Evolutionary conservation across 768 basidiomycete genomes (phyloP), one percentile per base, ranked within the genome.

Genomic region (Russula brevipes): DNA sequence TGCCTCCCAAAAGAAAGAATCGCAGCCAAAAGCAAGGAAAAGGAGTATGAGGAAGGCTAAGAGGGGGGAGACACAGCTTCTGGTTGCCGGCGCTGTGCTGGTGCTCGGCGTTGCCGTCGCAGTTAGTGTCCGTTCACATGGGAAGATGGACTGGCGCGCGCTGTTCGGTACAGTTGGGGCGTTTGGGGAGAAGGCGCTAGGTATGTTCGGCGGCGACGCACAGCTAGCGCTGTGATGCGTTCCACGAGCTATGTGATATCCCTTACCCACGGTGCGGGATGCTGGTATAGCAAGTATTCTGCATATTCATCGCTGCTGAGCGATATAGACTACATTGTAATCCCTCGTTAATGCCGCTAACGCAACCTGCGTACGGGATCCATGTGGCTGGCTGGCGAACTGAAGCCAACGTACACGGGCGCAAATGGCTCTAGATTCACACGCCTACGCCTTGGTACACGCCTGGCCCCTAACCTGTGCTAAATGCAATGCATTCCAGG

Each of bases 31-130:
- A 70, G 49, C 60, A 63, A 66, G 53, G 67, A 66, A 53, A 57
- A 63, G 45, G 44, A 39, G 47, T 31, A 53, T 14, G 17, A 35
- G 3, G 45, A 57, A 39, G 46, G 16, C 30, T 38, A 47, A 41
- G 49, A 55, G 45, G 66, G 61, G 65, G 46, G 60, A 69, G 68
- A 70, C 69, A 68, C 74, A 65, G 56, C 66, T 63, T 69, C 65
- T 88, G 71, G 75, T 88, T 36, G 82, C 84, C 17, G 85, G 88
- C 30, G 86, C 87, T 24, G 80, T 89, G 36, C 71, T 91, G 33
- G 82, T 87, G 12, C 76, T 91, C 5, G 87, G 87, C 12, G 81
- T 89, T 24, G 88, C 87, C 9, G 76, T 91, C 71, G 87, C 86
- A 3, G 85, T 83, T 39, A 67, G 71, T 30, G 45, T 68, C 31